Evolutionary conservation across 805 yeast genomes (phyloP), one percentile per base, ranked within the genome.

Genomic region (Danielozyma ontarioensis): DNA sequence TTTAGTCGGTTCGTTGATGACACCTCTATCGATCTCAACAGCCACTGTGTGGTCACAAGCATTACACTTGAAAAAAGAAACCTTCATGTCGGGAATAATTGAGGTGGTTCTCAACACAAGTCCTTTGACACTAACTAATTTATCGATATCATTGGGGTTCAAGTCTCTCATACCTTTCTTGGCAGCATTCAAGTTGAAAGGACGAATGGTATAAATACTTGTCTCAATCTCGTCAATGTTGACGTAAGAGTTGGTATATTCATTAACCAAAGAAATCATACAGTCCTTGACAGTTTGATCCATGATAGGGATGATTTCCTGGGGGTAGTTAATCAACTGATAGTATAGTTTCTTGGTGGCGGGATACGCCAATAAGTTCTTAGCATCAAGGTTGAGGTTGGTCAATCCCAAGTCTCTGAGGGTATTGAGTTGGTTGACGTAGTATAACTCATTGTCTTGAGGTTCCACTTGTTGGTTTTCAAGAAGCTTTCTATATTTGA

Each of bases 231-330:
- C 87, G 40, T 81, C 89, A 41, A 65, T 57, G 35, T 54, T 52
- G 16, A 63, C 57, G 10, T 46, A 38, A 13, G 24, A 17, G 47
- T 70, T 58, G 27, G 47, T 50, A 32, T 47, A 45, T 13, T 49
- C 52, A 31, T 41, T 46, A 14, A 79, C 78, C 13, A 84, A 55
- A 11, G 86, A 79, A 17, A 87, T 80, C 77, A 93, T 77, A 49
- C 88, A 81, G 54, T 90, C 96, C 54, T 87, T 88, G 36, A 89
- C 74, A 3, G 96, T 80, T 52, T 89, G 96, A 70, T 93, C 98
- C 97, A 93, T 89, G 48, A 93, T 86, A 8, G 98, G 97, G 35
- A 93, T 80, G 25, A 93, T 86, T 68, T 93, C 98, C 56, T 89
- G 97, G 1, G 98, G 98, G 54, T 89, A 93, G 52, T 87, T 84